Evolutionary conservation across 164 flowering plant species (phyloP), one percentile per base, ranked within the genome.

Genomic region (Dillenia turbinata): DNA sequence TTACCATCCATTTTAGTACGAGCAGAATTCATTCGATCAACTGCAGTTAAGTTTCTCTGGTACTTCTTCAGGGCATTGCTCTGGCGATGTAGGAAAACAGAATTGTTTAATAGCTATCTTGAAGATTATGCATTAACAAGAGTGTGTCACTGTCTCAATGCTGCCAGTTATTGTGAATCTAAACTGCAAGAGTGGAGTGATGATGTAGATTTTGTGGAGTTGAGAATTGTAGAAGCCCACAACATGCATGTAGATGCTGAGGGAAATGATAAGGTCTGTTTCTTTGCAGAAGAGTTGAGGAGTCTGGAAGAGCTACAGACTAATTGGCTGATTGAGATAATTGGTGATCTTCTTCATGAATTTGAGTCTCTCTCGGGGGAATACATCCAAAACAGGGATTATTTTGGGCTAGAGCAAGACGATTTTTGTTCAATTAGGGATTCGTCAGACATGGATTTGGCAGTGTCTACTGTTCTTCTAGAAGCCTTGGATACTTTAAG

Each of bases 171-270:
- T 57, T 62, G 76, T 24, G 83, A 82, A 71, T 71, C 66, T 5
- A 69, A 78, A 66, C 72, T 88, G 67, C 83, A 52, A 62, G 81
- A 81, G 58, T 83, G 87, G 88, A 78, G 84, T 59, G 89, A 80
- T 33, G 83, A 81, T 66, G 73, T 81, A 44, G 51, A 69, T 52
- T 74, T 84, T 66, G 49, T 85, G 66, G 90, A 82, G 79, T 75
- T 85, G 86, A 72, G 62, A 54, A 58, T 69, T 48, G 68, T 73
- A 16, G 85, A 83, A 71, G 67, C 70, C 56, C 48, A 46, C 1
- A 49, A 48, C 7, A 7, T 26, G 14, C 17, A 13, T 53, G 40
- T 17, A 24, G 57, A 47, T 51, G 63, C 26, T 49, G 64, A 55
- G 19, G 9, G 22, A 10, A 49, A 49, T 56, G 71, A 64, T 51